Conservation (phyloP, 345 rosid genomes). For the Hibiscus mutabilis region DNA sequence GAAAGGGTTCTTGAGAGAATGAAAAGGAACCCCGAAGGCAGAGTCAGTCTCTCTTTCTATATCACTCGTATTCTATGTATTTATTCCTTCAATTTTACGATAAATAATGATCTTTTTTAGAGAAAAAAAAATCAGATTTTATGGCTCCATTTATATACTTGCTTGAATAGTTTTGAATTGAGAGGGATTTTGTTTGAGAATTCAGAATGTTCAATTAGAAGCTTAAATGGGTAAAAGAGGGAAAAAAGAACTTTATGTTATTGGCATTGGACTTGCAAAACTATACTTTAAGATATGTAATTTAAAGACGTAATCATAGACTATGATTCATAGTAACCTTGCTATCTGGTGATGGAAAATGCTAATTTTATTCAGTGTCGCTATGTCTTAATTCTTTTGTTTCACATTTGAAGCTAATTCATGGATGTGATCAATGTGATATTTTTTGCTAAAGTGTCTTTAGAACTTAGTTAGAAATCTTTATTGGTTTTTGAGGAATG, state of each 20-base stretch:
- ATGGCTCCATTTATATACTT: not conserved
- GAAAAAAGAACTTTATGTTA: not conserved
- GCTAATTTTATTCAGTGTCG: not conserved
- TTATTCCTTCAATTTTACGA: not conserved
- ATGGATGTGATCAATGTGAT: not conserved
- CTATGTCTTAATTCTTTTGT: not conserved
- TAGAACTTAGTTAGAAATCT: not conserved
- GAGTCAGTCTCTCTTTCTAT: constrained; percentile 30
- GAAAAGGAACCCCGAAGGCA: constrained; percentile 59
- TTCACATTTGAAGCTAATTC: not conserved
- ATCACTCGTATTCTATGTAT: not conserved
- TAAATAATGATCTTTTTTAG: not conserved
- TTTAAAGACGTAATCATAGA: no score
- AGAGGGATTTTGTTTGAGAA: not conserved
- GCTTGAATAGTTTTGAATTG: not conserved
- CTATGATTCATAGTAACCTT: not conserved
- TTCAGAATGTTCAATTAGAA: not conserved
- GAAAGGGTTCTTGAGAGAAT: constrained; percentile 60
- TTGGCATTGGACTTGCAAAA: not conserved
- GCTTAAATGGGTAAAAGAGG: no score
- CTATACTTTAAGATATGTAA: no score
- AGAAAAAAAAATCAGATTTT: not conserved
- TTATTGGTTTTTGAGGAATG: not conserved
- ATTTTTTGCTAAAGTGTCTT: not conserved
- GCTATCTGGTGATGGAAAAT: not conserved